Percentiles rank a stretch among this genome's conserved stretches.
Conservation (phyloP, 345 rosid species). For the Citrus sp. region DNA sequence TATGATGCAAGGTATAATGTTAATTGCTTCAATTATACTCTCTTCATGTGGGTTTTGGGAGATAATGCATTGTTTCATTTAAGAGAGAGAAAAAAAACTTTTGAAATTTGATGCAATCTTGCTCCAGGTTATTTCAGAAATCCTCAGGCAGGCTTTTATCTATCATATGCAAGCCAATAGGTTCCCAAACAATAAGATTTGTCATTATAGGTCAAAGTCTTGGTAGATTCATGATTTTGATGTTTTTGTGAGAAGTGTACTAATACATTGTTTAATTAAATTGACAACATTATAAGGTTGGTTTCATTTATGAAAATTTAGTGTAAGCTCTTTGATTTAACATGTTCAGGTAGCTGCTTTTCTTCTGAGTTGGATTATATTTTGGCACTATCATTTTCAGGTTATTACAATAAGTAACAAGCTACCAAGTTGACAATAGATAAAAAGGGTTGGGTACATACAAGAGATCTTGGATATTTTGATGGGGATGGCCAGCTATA, state of each 20-base stretch:
- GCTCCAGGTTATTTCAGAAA: too few relatives aligned
- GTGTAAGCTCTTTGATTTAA: neutral
- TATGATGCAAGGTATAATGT: conserved; percentile 75
- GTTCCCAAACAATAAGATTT: neutral
- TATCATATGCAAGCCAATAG: neutral
- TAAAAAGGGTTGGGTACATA: conserved; percentile 79
- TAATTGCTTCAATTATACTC: neutral
- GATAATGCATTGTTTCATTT: neutral
- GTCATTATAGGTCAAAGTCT: neutral
- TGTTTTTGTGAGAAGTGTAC: neutral
- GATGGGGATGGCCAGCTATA: conserved; percentile 64
- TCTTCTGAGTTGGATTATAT: neutral
- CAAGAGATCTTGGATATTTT: conserved; percentile 88
- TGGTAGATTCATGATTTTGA: neutral
- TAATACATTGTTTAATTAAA: neutral
- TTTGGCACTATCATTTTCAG: conserved; percentile 28
- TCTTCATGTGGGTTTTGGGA: too few relatives aligned
- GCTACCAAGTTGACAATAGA: conserved; percentile 79
- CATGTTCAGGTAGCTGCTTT: neutral
- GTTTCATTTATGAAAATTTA: neutral
- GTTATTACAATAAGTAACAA: conserved; percentile 66
- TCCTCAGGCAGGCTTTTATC: neutral
- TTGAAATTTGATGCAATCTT: too few relatives aligned
- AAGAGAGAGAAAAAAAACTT: too few relatives aligned
- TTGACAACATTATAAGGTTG: neutral